These are phyloP conservation scores for Catharanthus roseus DNA, from an alignment of 257 asterid species.

Conservation along the genomic window DNA sequence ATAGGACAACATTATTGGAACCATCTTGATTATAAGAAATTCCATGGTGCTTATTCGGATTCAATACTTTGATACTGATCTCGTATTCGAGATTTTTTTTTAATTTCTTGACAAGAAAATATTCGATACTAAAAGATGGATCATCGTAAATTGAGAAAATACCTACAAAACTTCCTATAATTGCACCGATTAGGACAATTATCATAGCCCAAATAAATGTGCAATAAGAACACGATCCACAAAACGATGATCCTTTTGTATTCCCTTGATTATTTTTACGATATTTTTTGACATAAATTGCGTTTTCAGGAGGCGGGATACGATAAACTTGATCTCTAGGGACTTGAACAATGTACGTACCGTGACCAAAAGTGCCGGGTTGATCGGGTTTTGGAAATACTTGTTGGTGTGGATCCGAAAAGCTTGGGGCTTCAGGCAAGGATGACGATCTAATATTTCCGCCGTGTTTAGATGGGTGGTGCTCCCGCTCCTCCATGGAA, in stretches of 20 bases:
- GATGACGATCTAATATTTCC: too few species aligned
- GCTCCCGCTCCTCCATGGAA: constrained; percentile 18
- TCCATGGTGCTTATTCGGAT: constrained; percentile 6
- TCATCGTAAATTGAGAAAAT: not conserved
- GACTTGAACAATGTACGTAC: constrained; percentile 40
- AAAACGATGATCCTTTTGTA: constrained; percentile 1
- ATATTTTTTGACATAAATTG: not conserved
- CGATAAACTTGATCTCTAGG: constrained; percentile 43
- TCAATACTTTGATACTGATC: not conserved
- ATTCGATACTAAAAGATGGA: constrained; percentile 6
- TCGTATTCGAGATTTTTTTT: not conserved
- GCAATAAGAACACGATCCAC: not conserved
- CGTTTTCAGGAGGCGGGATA: constrained; percentile 37
- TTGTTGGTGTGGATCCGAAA: not conserved
- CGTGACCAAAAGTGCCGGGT: not conserved
- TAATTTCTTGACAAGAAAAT: not conserved
- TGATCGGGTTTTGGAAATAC: not conserved
- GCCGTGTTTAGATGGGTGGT: not conserved
- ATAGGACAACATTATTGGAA: not conserved
- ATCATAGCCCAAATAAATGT: not conserved
- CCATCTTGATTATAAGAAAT: not conserved
- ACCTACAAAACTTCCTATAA: not conserved
- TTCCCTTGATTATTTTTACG: too few species aligned
- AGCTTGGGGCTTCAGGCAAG: not conserved
- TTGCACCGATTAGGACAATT: not conserved